These are phyloP conservation scores for Adansonia madagascariensis DNA, from an alignment of 441 rosid genomes.

Conservation along the genomic window DNA sequence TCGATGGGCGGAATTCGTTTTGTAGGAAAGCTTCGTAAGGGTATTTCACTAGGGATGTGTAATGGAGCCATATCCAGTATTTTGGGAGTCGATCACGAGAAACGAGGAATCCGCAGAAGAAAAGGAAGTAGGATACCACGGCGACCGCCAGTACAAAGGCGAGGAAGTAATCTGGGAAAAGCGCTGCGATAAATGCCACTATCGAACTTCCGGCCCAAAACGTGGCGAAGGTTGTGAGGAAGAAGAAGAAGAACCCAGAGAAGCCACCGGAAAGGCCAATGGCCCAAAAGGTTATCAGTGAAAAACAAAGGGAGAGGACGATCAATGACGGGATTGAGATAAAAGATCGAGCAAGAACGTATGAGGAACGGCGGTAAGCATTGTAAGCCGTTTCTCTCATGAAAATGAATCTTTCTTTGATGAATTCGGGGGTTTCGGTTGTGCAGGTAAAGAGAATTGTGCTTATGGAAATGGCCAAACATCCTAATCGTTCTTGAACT, in stretches of 20 bases:
- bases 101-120: neutral
- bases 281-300: constrained; percentile 58
- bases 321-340: constrained; percentile 65
- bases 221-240: constrained; percentile 55
- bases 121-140: constrained; percentile 54
- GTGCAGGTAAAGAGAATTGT: constrained; percentile 78
- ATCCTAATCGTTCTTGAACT: constrained; percentile 70
- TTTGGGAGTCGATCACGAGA: neutral
- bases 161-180: constrained; percentile 67
- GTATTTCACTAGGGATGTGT: too few relatives aligned
- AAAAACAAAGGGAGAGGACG: constrained; percentile 62
- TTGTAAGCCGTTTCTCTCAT: constrained; percentile 89
- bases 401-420: constrained; percentile 78
- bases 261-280: constrained; percentile 66
- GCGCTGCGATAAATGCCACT: constrained; percentile 75
- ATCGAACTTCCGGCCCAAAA: constrained; percentile 79
- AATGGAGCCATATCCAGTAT: too few relatives aligned
- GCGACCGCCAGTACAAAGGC: constrained; percentile 62
- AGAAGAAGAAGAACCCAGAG: constrained; percentile 66
- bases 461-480: constrained; percentile 78
- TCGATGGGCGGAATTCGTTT: constrained; percentile 64
- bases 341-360: constrained; percentile 74
- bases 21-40: constrained; percentile 57
- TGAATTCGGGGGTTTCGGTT: constrained; percentile 72
- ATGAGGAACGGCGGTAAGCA: constrained; percentile 71